These are phyloP conservation scores for Pseudophaeomoniella oleicola DNA, from an alignment of 2,329 filamentous ascomycete species.

Conservation along the genomic window DNA sequence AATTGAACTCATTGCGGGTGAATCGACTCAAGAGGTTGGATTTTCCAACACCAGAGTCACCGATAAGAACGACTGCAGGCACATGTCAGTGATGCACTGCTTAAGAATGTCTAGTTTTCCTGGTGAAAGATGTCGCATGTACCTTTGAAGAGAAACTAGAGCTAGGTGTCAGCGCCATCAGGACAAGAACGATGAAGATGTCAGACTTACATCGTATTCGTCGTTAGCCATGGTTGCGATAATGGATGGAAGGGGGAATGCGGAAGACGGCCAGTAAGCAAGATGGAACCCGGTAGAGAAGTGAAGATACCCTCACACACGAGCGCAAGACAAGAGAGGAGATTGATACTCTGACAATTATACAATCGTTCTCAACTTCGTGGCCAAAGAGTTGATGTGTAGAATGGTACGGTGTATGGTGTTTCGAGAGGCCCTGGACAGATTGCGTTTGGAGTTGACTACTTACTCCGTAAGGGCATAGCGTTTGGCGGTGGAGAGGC, in stretches of 20 bases:
- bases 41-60: conserved; percentile 98
- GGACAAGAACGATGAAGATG: conserved; percentile 1
- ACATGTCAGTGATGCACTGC: conserved; percentile 13
- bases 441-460: too few relatives aligned
- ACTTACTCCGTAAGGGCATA: too few relatives aligned
- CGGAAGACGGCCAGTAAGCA: too few relatives aligned
- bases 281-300: conserved; percentile 4
- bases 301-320: background rate
- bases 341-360: too few relatives aligned
- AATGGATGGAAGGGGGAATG: conserved; percentile 10
- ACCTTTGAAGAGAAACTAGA: conserved; percentile 98
- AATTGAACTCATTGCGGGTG: conserved; percentile 99
- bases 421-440: conserved; percentile 6
- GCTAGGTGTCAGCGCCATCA: conserved; percentile 18
- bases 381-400: background rate
- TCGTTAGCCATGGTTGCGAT: conserved; percentile 82
- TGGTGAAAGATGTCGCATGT: conserved; percentile 12
- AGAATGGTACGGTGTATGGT: conserved; percentile 1
- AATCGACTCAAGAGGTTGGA: conserved; percentile 99
- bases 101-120: too few relatives aligned
- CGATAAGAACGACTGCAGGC: conserved; percentile 78
- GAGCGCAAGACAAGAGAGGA: background rate
- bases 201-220: conserved; percentile 87
- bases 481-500: too few relatives aligned
- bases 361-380: too few relatives aligned